A percentile compares a stretch with the other conserved stretches of the same genome.
Evolutionary conservation across 768 basidiomycete genomes (phyloP).

Genomic region (Phlebiopsis flavidoalba): DNA sequence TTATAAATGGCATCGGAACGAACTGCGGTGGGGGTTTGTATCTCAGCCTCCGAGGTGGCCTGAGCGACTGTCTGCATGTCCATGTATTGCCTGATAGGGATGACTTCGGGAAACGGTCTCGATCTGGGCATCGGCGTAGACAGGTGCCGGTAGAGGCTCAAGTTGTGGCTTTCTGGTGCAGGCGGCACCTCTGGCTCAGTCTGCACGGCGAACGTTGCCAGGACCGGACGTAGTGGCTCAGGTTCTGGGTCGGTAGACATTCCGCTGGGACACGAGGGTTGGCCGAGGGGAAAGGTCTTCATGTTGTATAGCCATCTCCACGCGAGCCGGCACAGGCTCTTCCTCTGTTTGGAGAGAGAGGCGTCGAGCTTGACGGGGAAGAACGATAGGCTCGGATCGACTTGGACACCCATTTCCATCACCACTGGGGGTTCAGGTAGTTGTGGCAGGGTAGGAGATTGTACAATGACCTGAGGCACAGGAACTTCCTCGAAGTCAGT

Average conservation of each 20-base stretch:
- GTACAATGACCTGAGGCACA: constrained; percentile 18
- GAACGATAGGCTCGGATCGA: constrained; percentile 23
- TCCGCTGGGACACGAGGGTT: constrained; percentile 13
- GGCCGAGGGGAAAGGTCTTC: constrained; percentile 22
- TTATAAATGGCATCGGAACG: constrained; percentile 10
- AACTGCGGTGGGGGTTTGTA: constrained; percentile 8
- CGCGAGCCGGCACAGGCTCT: constrained; percentile 22
- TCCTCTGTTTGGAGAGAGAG: constrained; percentile 28
- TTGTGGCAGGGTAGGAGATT: constrained; percentile 13
- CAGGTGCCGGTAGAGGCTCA: constrained; percentile 6
- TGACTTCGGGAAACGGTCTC: constrained; percentile 32
- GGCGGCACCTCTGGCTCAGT: background rate
- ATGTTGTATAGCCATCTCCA: constrained; percentile 50
- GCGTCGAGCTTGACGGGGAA: constrained; percentile 19
- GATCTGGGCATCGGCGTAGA: constrained; percentile 23
- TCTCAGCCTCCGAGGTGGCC: constrained; percentile 12
- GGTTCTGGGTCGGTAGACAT: constrained; percentile 23
- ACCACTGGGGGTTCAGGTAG: constrained; percentile 25
- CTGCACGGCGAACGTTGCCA: background rate
- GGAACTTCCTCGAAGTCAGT: constrained; percentile 48
- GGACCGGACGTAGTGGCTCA: constrained; percentile 5
- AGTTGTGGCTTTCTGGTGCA: too few relatives aligned
- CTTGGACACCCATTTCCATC: constrained; percentile 30
- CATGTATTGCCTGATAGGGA: constrained; percentile 3
- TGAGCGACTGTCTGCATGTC: constrained; percentile 14